Evolutionary conservation across 352 stramenopile species (phyloP), one percentile per base, ranked within the genome.

Genomic region (Thalassiosira exigua): DNA sequence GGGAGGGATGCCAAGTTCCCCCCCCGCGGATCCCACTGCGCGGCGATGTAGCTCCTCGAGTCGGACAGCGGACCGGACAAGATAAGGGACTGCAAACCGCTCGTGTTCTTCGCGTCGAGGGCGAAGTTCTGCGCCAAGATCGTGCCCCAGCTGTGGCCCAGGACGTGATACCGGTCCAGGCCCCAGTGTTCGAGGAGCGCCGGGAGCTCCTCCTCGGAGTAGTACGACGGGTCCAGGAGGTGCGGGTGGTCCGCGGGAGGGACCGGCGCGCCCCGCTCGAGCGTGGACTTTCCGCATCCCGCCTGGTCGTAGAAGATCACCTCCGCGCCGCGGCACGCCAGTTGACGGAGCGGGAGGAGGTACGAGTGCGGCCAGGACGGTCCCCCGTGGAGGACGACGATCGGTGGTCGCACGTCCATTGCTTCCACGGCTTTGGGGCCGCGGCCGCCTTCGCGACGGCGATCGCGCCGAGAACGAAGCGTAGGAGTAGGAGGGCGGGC

Each of bases 291-390:
- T 1, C 76, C 76, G 46, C 69, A 77, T 21, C 69, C 76, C 22
- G 62, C 70, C 57, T 84, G 76, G 70, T 84, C 76, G 44, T 84
- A 84, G 53, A 84, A 84, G 48, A 79, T 74, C 17, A 84, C 52
- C 46, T 74, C 48, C 17, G 48, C 42, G 26, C 61, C 71, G 4
- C 70, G 76, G 71, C 76, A 84, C 48, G 76, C 76, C 56, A 78
- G 44, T 59, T 84, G 76, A 52, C 61, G 71, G 14, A 84, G 36
- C 36, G 76, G 76, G 11, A 78, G 33, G 21, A 84, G 41, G 51
- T 81, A 84, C 29, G 65, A 56, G 54, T 81, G 71, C 4, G 60
- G 65, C 19, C 24, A 84, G 26, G 32, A 33, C n/a, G 76, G 76
- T 29, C 76, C 76, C 14, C 76, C 76, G 42, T 84, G 76, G 39